Evolutionary conservation across 2,329 filamentous ascomycete genomes (phyloP), one percentile per base, ranked within the genome.

Genomic region (Leptographium wingfieldii): DNA sequence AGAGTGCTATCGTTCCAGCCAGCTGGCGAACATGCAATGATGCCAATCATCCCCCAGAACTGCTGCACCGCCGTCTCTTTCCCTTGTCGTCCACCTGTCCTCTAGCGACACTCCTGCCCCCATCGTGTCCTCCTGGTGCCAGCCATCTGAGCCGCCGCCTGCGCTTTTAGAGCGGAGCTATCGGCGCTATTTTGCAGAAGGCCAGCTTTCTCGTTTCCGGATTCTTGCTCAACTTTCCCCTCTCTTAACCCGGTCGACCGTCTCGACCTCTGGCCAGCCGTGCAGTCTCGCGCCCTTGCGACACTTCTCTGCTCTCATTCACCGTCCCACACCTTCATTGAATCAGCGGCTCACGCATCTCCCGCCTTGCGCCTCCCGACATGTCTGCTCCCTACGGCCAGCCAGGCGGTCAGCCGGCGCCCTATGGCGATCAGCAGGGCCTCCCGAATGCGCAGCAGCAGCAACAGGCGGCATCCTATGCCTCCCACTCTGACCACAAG

Each of bases 331-430:
- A 31, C 6, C 33, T 11, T 35, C 5, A 52, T 31, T 52, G 25
- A 27, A 19, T 38, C 27, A 56, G 61, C 61, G 64, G 64, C 65
- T 64, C 55, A 48, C 40, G 22, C 10, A 12, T 38, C 9, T 11
- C 31, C 11, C 25, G 25, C 38, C 49, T 31, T 16, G 16, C 25
- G 49, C 25, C 49, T 46, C 11, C 14, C 48, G 48, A 68, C 70
- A 84, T 84, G 81, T 80, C 81, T 68, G 79, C 79, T 67, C 79
- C 78, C 64, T 78, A 82, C 63, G 78, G 76, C 59, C 64, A 65
- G 59, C 61, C 62, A 35, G 62, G 63, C 60, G 64, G 56, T 38
- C 63, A 62, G 57, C 77, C 80, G 65, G 75, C 74, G 64, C 75
- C 76, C 58, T 69, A 70, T 35, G 68, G 68, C 58, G 64, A 66